Evolutionary conservation across 2,329 filamentous ascomycete genomes (phyloP).

Genomic region (Trichoderma lentiforme): DNA sequence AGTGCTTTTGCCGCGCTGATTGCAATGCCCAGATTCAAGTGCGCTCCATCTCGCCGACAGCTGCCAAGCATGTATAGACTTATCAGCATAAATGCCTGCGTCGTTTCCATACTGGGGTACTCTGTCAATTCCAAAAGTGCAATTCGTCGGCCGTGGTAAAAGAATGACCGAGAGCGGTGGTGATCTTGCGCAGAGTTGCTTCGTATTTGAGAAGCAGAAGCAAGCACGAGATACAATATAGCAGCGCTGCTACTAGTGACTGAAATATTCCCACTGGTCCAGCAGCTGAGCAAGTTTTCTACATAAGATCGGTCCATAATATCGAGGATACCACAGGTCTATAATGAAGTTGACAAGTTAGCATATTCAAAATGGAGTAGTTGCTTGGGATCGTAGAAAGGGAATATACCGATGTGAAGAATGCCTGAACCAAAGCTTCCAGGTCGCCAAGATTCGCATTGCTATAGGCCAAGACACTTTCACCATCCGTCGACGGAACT

Average conservation of each 20-base stretch:
- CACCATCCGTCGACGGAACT: neutral
- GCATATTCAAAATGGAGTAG: no score
- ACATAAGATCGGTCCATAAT: neutral
- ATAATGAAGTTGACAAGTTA: neutral
- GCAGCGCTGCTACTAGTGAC: neutral
- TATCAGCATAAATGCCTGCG: neutral
- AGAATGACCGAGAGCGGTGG: neutral
- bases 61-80: neutral
- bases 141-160: neutral
- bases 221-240: neutral
- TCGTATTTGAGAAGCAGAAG: neutral
- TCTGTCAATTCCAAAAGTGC: neutral
- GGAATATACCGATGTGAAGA: neutral
- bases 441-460: neutral
- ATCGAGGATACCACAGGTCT: neutral
- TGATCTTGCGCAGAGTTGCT: neutral
- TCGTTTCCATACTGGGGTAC: neutral
- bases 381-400: no score
- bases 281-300: neutral
- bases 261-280: neutral
- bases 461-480: neutral
- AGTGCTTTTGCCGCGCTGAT: neutral
- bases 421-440: neutral
- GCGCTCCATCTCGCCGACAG: neutral
- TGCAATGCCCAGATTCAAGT: neutral